A percentile compares a stretch with the other conserved stretches of the same genome.
These are phyloP conservation scores for Leccinum solheimii DNA, from an alignment of 1,284 basidiomycete species.

Conservation along the genomic window DNA sequence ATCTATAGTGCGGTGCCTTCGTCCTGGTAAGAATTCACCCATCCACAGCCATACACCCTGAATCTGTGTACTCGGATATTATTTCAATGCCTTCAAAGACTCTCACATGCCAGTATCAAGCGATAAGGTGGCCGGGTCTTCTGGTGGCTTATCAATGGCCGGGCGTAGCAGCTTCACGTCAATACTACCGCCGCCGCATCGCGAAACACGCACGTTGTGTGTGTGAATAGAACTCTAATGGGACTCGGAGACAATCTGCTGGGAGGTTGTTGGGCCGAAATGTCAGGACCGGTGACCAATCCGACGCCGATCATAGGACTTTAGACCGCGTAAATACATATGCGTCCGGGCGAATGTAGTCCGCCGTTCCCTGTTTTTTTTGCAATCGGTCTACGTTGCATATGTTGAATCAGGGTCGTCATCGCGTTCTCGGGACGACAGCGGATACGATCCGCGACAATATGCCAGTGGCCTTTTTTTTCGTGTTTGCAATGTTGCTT, in stretches of 20 bases:
- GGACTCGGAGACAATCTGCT: too few species aligned
- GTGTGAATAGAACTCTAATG: too few species aligned
- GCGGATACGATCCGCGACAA: neutral
- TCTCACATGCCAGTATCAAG: neutral
- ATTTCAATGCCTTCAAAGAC: neutral
- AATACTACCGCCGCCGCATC: neutral
- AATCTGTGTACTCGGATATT: neutral
- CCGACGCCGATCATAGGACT: too few species aligned
- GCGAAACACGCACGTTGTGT: too few species aligned
- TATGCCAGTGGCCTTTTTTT: neutral
- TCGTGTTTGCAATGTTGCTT: neutral
- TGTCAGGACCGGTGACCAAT: too few species aligned
- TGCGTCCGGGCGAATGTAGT: too few species aligned
- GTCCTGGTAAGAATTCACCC: neutral
- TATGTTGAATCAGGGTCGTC: too few species aligned
- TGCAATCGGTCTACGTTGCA: too few species aligned
- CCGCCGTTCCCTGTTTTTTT: neutral
- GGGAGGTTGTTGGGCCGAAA: too few species aligned
- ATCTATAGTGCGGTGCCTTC: neutral
- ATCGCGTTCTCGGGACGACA: neutral
- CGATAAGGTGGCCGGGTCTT: neutral
- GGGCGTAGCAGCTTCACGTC: neutral
- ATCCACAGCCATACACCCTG: neutral
- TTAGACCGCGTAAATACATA: too few species aligned
- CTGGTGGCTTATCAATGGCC: neutral